Evolutionary conservation across 2,329 filamentous ascomycete species (phyloP).

Genomic region (Colletotrichum gigasporum): DNA sequence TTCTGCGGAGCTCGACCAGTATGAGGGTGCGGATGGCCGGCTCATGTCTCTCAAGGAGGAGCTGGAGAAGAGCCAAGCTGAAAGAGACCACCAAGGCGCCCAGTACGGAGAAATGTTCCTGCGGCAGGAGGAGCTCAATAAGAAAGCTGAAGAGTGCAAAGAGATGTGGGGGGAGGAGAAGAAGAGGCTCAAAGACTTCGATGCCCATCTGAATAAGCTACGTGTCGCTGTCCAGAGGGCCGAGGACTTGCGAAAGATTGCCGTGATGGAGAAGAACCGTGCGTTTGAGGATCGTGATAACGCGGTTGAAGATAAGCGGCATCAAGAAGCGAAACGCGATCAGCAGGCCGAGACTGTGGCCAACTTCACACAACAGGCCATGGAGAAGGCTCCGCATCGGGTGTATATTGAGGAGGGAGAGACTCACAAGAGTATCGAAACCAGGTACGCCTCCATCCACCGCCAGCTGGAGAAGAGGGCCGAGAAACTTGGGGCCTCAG

Average conservation of each 20-base stretch:
- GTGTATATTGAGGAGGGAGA: conserved; percentile 72
- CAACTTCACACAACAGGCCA: conserved; percentile 65
- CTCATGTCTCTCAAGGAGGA: conserved; percentile 67
- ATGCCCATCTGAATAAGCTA: conserved; percentile 59
- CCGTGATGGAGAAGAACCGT: conserved; percentile 70
- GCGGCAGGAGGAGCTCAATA: conserved; percentile 58
- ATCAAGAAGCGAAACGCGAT: conserved; percentile 57
- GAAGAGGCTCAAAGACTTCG: conserved; percentile 42
- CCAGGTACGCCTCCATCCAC: conserved; percentile 63
- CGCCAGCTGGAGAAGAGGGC: conserved; percentile 68
- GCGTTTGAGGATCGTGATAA: conserved; percentile 62
- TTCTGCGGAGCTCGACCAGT: conserved; percentile 70
- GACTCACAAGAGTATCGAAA: conserved; percentile 64
- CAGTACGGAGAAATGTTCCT: conserved; percentile 64
- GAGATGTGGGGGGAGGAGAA: conserved; percentile 46
- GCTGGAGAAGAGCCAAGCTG: conserved; percentile 60
- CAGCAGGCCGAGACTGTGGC: conserved; percentile 57
- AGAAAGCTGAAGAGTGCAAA: conserved; percentile 51
- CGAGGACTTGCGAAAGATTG: conserved; percentile 59
- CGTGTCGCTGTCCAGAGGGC: conserved; percentile 60
- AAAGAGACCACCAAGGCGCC: conserved; percentile 58
- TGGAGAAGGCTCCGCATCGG: conserved; percentile 60
- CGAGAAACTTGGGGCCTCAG: conserved; percentile 67
- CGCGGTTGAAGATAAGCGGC: conserved; percentile 54
- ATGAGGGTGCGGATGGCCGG: conserved; percentile 74